Evolutionary conservation across 2,329 filamentous ascomycete species (phyloP).

Genomic region (Xylaria hypoxylon): DNA sequence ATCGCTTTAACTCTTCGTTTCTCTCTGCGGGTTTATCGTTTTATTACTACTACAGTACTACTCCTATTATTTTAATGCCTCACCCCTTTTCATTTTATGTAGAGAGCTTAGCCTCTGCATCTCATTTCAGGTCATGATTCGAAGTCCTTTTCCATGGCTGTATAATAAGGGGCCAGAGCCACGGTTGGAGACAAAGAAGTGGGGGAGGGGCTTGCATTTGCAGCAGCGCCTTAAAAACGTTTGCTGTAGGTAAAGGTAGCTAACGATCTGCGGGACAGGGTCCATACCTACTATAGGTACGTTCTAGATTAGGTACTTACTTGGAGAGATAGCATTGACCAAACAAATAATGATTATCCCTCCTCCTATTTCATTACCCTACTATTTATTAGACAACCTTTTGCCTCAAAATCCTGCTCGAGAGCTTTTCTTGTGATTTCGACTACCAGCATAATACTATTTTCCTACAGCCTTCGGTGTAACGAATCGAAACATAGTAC

Average conservation of each 20-base stretch:
- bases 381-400: slow-evolving; percentile 19
- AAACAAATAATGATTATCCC: slow-evolving; percentile 31
- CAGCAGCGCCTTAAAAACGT: slow-evolving; percentile 5
- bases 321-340: slow-evolving; percentile 3
- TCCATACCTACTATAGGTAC: slow-evolving; percentile 4
- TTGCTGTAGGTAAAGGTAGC: not conserved
- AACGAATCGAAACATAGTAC: not conserved
- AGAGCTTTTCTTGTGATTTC: not conserved
- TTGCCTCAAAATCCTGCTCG: not conserved
- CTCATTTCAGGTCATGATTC: not conserved
- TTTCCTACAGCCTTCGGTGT: not conserved
- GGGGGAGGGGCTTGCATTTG: slow-evolving; percentile 34
- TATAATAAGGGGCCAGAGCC: not conserved
- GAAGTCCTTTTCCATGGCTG: too few relatives aligned
- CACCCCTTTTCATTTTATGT: not conserved
- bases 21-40: not conserved
- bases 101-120: not conserved
- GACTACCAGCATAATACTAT: not conserved
- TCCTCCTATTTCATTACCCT: slow-evolving; percentile 23
- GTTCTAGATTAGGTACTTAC: slow-evolving; percentile 8
- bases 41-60: not conserved
- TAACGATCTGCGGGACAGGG: slow-evolving; percentile 23
- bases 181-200: slow-evolving; percentile 18
- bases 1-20: not conserved
- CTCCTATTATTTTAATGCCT: too few relatives aligned